Evolutionary conservation across 2,329 filamentous ascomycete species (phyloP), one percentile per base, ranked within the genome.

Genomic region (Diaporthe vexans): DNA sequence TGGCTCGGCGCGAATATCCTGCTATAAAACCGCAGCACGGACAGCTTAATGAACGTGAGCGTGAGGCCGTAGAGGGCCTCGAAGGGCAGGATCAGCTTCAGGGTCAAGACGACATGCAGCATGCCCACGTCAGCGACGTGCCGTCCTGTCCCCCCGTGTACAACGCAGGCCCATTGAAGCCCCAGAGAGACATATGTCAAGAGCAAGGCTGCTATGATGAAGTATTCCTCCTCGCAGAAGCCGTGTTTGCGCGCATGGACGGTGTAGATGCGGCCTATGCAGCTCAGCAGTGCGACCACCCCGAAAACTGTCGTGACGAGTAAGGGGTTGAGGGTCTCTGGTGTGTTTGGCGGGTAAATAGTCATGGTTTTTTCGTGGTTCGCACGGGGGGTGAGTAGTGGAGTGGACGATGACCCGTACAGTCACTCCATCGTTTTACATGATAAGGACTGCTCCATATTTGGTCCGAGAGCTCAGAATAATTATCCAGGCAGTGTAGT

Each of bases 21-120:
- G n/a, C 17, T 51, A 54, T 68, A 69, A 37, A 73, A 73, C 19
- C 51, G 59, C 46, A 73, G 59, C 1, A 73, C 57, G 11, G 61
- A 57, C 5, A 69, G 58, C 35, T 73, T 73, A 37, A 68, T 52
- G 11, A 73, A 21, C 71, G 68, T 73, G 37, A 73, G 61, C 4
- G 71, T 73, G 52, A 73, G 8, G 9, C 71, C 71, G 51, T 73
- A 73, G 2, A 73, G 61, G 2, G 52, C 71, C 29, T 73, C 71
- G 40, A 73, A 68, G 1, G 71, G 71, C 13, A 73, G 8, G 54
- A 73, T 73, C 37, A 73, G 71, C 61, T 63, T 61, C 3, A 71
- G 40, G 15, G 69, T 71, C n/a, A 71, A 17, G 19, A 63, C 56
- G 29, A 26, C 56, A 6, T 71, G 56, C 17, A 26, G 29, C 19